Conservation (phyloP, 208 protist species). For the Strigomonas galati region DNA sequence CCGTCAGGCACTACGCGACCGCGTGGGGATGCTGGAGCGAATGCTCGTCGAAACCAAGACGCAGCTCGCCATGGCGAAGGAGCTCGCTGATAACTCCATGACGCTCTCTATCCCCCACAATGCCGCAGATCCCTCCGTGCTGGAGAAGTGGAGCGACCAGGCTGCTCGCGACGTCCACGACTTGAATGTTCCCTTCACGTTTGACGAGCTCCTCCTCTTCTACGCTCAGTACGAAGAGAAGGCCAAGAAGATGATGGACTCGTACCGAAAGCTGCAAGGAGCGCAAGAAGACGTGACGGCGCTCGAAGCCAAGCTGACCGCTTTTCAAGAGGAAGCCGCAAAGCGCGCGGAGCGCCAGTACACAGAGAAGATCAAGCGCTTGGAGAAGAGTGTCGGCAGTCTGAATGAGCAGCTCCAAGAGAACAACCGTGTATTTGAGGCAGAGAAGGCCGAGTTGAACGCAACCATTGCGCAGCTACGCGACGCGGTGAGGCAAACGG, state of each 20-base stretch:
- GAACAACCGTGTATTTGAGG: neutral
- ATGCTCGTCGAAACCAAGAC: constrained; percentile 28
- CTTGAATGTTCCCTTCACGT: constrained; percentile 9
- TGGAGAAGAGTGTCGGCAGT: neutral
- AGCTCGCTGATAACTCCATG: constrained; percentile 10
- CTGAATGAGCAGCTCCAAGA: constrained; percentile 4
- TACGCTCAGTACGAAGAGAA: neutral
- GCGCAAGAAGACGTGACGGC: neutral
- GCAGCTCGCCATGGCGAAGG: constrained; percentile 26
- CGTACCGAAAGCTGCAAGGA: constrained; percentile 6
- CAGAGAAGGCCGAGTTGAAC: constrained; percentile 5
- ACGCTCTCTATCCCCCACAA: neutral
- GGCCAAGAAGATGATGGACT: constrained; percentile 2
- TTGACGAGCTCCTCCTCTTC: constrained; percentile 1
- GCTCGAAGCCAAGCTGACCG: neutral
- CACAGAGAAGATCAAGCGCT: neutral
- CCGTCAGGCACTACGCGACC: constrained; percentile 15
- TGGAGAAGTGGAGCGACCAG: constrained; percentile 17
- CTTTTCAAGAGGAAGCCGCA: neutral
- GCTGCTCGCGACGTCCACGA: constrained; percentile 15
- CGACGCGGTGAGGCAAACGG: neutral
- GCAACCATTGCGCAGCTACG: neutral
- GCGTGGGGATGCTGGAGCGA: constrained; percentile 25
- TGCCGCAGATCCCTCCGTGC: neutral
- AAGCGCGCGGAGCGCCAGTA: neutral